Evolutionary conservation across 2,329 filamentous ascomycete species (phyloP).

Genomic region (Fusarium sp.): DNA sequence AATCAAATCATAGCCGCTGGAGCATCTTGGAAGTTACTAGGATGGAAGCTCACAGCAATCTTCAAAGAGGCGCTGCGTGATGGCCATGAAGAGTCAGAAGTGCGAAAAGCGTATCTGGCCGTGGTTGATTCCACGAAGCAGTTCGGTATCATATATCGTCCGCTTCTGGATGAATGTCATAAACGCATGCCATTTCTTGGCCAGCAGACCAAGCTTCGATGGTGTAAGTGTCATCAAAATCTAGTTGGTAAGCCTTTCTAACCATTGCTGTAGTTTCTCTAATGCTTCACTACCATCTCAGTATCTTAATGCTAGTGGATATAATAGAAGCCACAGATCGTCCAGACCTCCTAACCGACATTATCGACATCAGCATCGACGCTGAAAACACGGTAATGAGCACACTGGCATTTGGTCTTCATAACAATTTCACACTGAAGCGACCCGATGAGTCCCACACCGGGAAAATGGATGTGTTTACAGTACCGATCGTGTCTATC

Average conservation of each 20-base stretch:
- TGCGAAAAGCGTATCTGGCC: constrained; percentile 44
- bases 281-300: constrained; percentile 53
- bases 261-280: constrained; percentile 44
- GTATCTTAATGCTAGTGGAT: constrained; percentile 52
- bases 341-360: constrained; percentile 45
- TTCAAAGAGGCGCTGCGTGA: constrained; percentile 53
- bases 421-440: constrained; percentile 46
- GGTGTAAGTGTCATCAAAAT: constrained; percentile 46
- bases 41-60: constrained; percentile 51
- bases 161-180: constrained; percentile 50
- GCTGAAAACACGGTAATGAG: constrained; percentile 53
- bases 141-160: constrained; percentile 49
- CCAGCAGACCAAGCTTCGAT: constrained; percentile 51
- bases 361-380: constrained; percentile 45
- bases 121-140: constrained; percentile 49
- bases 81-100: constrained; percentile 51
- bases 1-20: constrained; percentile 51
- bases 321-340: constrained; percentile 50
- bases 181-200: constrained; percentile 51
- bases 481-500: constrained; percentile 51
- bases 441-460: background rate
- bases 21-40: constrained; percentile 51
- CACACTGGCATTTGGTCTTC: constrained; percentile 50
- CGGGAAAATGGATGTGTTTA: constrained; percentile 22
- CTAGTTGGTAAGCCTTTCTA: too few relatives aligned